These are phyloP conservation scores for Phytophthora brassicae DNA, from an alignment of 352 stramenopile genomes.

Conservation along the genomic window DNA sequence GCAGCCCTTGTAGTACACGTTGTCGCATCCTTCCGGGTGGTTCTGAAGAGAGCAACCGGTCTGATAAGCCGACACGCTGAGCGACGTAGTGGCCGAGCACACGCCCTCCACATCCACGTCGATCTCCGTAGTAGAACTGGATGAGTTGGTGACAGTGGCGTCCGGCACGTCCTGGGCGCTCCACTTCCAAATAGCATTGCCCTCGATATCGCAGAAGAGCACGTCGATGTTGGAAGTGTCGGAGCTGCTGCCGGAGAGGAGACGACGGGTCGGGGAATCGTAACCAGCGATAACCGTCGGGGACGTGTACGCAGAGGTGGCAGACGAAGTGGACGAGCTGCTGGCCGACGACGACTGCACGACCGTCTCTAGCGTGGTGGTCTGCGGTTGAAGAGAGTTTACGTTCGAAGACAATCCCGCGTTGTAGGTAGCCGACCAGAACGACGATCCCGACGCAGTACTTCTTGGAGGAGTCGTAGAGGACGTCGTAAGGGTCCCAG, in stretches of 20 bases:
- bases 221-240: conserved; percentile 48
- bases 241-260: conserved; percentile 30
- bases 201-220: conserved; percentile 71
- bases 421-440: conserved; percentile 60
- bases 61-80: conserved; percentile 68
- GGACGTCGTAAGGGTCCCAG: conserved; percentile 12
- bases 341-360: conserved; percentile 51
- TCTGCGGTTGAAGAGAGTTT: conserved; percentile 51
- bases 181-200: conserved; percentile 80
- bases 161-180: conserved; percentile 43
- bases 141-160: conserved; percentile 36
- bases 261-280: conserved; percentile 40
- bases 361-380: conserved; percentile 51
- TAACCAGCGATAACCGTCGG: conserved; percentile 51
- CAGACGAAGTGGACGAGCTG: conserved; percentile 20
- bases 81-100: conserved; percentile 39
- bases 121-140: conserved; percentile 38
- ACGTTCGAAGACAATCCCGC: conserved; percentile 46
- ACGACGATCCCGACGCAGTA: conserved; percentile 38
- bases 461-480: conserved; percentile 28
- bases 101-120: conserved; percentile 37
- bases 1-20: conserved; percentile 79
- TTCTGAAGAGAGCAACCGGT: conserved; percentile 70
- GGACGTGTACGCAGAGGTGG: conserved; percentile 40
- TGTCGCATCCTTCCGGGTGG: conserved; percentile 58